Evolutionary conservation across 371 early-diverging fungal species (phyloP), one percentile per base, ranked within the genome.

Genomic region (Blyttiomyces sp.): DNA sequence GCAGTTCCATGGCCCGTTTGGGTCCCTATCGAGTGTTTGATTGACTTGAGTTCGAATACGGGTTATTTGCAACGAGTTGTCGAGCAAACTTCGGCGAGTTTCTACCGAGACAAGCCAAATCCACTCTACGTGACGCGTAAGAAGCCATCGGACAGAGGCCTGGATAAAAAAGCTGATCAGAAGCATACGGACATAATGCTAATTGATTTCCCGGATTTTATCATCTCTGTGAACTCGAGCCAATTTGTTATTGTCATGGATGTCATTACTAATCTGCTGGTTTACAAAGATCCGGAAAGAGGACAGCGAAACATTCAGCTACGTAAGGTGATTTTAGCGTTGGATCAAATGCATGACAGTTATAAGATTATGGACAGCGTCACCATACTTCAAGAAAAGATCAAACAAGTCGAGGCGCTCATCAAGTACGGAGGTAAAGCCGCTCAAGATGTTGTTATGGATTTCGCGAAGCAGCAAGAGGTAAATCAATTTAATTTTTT

Each of bases 21-120:
- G 94, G 83, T 91, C 13, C 93, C 94, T 2, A 70, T 90, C 6
- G 94, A 94, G 66, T 85, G 89, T 71, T 66, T 94, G 24, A 77
- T 88, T 11, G 79, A 80, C 44, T 78, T 84, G 62, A 51, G 34
- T 2, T 64, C 75, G 73, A 49, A 73, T 72, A 34, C 71, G 59
- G 32, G 80, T 43, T 79, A 85, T 57, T 85, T 91, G 63, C 84
- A 86, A 51, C 84, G 88, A 23, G 79, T 93, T 27, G 88, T 89
- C 49, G 83, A 84, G 35, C 79, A 85, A 43, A 80, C 89, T 19
- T 82, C 86, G 7, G 88, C 88, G 0, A 74, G 85, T n/a, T 68
- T 89, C 46, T 86, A 88, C 27, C 86, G 84, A 42, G 92, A 91
- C 60, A 88, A 85, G 46, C 83, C 85, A 57, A 94, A 94, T 54